Conservation (phyloP, 73 alveolate genomes). For the Paramecium caudatum region DNA sequence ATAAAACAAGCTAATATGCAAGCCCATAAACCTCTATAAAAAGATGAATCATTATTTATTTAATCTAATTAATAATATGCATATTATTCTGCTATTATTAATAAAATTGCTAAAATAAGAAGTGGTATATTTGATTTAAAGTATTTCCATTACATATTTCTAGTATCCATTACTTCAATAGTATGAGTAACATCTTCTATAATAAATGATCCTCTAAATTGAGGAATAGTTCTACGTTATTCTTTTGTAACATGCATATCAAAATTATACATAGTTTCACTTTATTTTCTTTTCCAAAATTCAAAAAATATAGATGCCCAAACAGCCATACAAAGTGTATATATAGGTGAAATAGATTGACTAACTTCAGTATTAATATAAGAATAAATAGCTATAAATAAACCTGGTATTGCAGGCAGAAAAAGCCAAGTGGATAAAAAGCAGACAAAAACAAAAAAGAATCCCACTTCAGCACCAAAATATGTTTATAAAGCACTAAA, state of each 20-base stretch:
- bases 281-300: constrained; percentile 56
- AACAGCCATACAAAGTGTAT: constrained; percentile 1
- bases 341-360: not conserved
- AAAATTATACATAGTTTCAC: constrained; percentile 30
- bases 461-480: constrained; percentile 8
- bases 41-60: not conserved
- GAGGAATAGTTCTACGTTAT: constrained; percentile 1
- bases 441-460: not conserved
- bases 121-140: not conserved
- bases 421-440: constrained; percentile 31
- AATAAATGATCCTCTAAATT: constrained; percentile 14
- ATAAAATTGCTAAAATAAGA: not conserved
- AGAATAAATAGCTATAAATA: not conserved
- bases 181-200: constrained; percentile 2
- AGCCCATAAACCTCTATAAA: not conserved
- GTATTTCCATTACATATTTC: constrained; percentile 1
- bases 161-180: constrained; percentile 1
- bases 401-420: constrained; percentile 52
- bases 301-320: constrained; percentile 65
- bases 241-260: constrained; percentile 54
- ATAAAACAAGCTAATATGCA: not conserved
- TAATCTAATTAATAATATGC: not conserved
- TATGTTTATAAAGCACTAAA: constrained; percentile 6
- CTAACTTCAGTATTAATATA: not conserved
- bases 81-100: not conserved